Conservation (phyloP, 78 protist species). For the Dictyostelium intermedium region DNA sequence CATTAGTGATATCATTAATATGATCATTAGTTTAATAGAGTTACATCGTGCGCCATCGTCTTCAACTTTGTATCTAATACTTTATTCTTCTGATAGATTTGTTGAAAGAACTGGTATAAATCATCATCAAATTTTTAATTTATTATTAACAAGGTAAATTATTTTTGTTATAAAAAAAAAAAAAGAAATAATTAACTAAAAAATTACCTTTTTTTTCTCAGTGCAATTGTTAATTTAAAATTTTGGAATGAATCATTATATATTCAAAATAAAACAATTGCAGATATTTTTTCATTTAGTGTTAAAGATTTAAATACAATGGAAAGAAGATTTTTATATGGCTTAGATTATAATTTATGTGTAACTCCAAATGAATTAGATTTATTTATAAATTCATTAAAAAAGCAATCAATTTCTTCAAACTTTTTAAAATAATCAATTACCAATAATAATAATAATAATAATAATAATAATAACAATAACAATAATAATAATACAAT, state of each 20-base stretch:
- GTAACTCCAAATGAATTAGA: slow-evolving; percentile 42
- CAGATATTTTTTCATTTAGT: slow-evolving; percentile 65
- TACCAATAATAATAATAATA: background rate
- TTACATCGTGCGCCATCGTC: slow-evolving; percentile 55
- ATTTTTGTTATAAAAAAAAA: background rate
- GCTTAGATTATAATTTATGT: slow-evolving; percentile 68
- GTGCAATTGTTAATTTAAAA: slow-evolving; percentile 63
- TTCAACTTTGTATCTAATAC: slow-evolving; percentile 30
- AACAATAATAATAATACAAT: background rate
- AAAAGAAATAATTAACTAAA: background rate
- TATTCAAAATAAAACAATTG: slow-evolving; percentile 79
- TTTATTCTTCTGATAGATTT: slow-evolving; percentile 47
- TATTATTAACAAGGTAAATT: slow-evolving; percentile 60
- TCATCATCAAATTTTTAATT: slow-evolving; percentile 71
- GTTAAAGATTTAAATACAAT: slow-evolving; percentile 73
- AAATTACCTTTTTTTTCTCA: background rate
- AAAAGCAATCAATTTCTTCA: slow-evolving; percentile 5
- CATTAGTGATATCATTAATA: slow-evolving; percentile 51
- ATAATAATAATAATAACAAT: background rate
- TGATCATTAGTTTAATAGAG: slow-evolving; percentile 61
- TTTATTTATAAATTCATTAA: slow-evolving; percentile 15
- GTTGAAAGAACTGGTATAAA: slow-evolving; percentile 68
- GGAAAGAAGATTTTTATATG: slow-evolving; percentile 75
- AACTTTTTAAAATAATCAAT: background rate
- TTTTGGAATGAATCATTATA: slow-evolving; percentile 68